Conservation (phyloP, 305 asterid genomes). For the Andrographis paniculata region DNA sequence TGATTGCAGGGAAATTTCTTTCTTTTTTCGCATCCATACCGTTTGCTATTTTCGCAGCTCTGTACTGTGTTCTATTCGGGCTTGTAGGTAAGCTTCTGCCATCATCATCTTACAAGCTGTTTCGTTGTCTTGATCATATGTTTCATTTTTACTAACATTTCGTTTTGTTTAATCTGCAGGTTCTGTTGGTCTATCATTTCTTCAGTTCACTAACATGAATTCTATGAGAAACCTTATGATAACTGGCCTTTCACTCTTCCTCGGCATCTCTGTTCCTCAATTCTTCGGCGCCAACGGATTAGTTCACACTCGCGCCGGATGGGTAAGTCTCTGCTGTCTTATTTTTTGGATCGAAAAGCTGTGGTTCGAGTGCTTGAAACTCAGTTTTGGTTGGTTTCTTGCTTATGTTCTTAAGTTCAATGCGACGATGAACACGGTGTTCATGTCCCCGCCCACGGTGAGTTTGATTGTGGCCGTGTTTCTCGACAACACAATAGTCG, state of each 20-base stretch:
- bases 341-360: not conserved
- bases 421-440: slow-evolving; percentile 77
- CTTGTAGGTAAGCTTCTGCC: slow-evolving; percentile 70
- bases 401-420: slow-evolving; percentile 55
- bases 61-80: slow-evolving; percentile 88
- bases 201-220: slow-evolving; percentile 95
- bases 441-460: slow-evolving; percentile 82
- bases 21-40: slow-evolving; percentile 98
- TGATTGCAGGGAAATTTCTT: slow-evolving; percentile 81
- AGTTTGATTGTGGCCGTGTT: slow-evolving; percentile 76
- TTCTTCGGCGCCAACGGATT: slow-evolving; percentile 76
- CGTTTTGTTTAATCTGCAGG: slow-evolving; percentile 45
- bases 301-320: slow-evolving; percentile 82
- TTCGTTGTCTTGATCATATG: no score
- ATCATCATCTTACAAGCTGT: not conserved
- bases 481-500: slow-evolving; percentile 89
- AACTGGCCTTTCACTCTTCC: slow-evolving; percentile 86
- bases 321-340: slow-evolving; percentile 43
- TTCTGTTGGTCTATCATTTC: slow-evolving; percentile 91
- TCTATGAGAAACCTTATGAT: slow-evolving; percentile 92
- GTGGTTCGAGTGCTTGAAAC: not conserved
- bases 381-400: not conserved
- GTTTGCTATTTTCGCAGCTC: slow-evolving; percentile 80
- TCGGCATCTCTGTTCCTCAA: slow-evolving; percentile 93
- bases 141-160: slow-evolving; percentile 1